These are phyloP conservation scores for Oryza nivara DNA, from an alignment of 176 grass and related monocot species.

Conservation along the genomic window DNA sequence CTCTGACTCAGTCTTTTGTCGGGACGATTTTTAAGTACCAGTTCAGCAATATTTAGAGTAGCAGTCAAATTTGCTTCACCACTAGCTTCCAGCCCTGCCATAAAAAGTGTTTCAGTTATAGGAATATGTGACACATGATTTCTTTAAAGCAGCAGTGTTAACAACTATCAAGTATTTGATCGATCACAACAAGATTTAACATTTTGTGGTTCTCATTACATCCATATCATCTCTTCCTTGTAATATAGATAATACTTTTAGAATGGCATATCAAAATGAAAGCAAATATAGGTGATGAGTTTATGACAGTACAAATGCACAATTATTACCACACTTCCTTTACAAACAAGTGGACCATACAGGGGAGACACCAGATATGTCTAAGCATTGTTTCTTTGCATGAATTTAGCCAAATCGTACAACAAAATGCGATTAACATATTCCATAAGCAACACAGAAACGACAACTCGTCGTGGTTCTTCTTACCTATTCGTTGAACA, in stretches of 20 bases:
- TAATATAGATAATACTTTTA: not conserved
- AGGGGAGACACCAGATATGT: not conserved
- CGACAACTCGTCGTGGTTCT: not conserved
- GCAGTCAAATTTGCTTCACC: constrained; percentile 62
- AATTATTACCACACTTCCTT: no score
- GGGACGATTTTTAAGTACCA: constrained; percentile 64
- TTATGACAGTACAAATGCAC: no score
- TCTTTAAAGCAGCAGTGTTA: not conserved
- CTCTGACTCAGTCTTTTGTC: constrained; percentile 69
- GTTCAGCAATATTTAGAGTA: constrained; percentile 61
- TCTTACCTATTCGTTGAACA: not conserved
- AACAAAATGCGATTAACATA: not conserved
- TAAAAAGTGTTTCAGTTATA: not conserved
- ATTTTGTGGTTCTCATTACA: not conserved
- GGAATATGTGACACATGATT: not conserved
- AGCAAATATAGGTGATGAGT: not conserved
- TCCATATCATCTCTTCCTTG: not conserved
- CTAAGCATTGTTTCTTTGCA: not conserved
- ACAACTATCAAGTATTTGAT: not conserved
- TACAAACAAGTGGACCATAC: not conserved
- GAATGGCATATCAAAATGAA: not conserved
- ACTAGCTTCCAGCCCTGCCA: constrained; percentile 51
- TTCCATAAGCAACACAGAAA: not conserved
- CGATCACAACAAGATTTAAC: not conserved
- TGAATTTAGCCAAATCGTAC: not conserved